Evolutionary conservation across 2,329 filamentous ascomycete genomes (phyloP), one percentile per base, ranked within the genome.

Genomic region (Pseudonectria buxi): DNA sequence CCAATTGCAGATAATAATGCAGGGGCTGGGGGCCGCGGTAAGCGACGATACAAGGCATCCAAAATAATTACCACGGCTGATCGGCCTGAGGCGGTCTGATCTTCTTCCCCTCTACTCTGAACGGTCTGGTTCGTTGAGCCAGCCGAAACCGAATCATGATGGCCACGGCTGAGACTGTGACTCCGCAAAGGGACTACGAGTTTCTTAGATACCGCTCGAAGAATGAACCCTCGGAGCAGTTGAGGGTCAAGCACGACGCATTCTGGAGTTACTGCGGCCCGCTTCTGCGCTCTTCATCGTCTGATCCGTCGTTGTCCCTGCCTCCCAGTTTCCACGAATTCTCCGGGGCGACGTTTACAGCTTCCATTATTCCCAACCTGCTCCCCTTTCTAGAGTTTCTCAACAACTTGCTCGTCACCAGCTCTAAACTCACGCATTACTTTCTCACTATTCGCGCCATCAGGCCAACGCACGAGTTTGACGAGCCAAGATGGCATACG

Each of bases 381-480:
- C 45, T 62, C 15, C 62, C 66, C 0, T 65, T 72, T 32, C 50
- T 71, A 4, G 34, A 36, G 7, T 68, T 60, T 42, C 53, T 61
- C 24, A 61, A 66, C 28, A 34, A 42, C 3, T 53, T 68, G 37
- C 48, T 71, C 25, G n/a, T 35, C 3, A 30, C 39, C 4, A 59
- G 58, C 24, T n/a, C n/a, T n/a, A n/a, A 57, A 55, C 4, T 45
- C 67, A 5, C 43, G 54, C 51, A 69, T 46, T 72, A 70, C 44
- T 69, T 68, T 57, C 44, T 72, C 10, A 71, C 68, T 0, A 59
- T 72, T 35, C 65, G 68, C 30, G 67, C 68, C 32, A 66, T 65
- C 0, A 62, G 50, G 28, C 56, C 64, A 1, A 67, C 63, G 0
- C 29, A 44, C 24, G 65, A 69, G 16, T 72, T 61, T 45, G 62